Evolutionary conservation across 371 early-diverging fungal genomes (phyloP), one percentile per base, ranked within the genome.

Genomic region (Mucor mucedo): DNA sequence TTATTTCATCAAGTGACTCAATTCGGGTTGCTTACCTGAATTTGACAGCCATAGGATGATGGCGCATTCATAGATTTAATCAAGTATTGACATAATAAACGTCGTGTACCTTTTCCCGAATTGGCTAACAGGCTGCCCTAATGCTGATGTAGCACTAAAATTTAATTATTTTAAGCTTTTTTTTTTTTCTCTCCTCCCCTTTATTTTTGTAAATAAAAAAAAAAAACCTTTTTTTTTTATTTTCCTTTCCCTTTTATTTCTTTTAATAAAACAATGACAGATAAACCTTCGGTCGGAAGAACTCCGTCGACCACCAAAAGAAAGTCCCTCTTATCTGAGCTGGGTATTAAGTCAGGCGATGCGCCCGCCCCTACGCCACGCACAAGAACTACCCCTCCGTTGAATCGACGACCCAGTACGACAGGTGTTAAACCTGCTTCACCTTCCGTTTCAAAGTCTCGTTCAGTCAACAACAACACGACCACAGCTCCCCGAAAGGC

Each of bases 271-370:
- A 29, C 33, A 29, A 65, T 65, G 66, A 39, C 66, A 38, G 66
- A 65, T 16, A 65, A 45, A 48, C 21, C 45, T 21, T 14, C 62
- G 38, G 39, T 40, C 45, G 48, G 44, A 55, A 58, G 58, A 33
- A 55, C 62, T 35, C 41, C 62, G 21, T 42, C 72, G 5, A 35
- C 55, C 4, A 48, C 52, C 2, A 76, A 74, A 55, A 70, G 77
- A 42, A 72, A 66, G 30, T 76, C 79, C 0, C 57, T 73, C 21
- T 55, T 79, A 13, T 66, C 71, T 13, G 79, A 79, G 5, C 62
- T 79, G 14, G 79, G 79, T 16, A 79, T 79, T 29, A 71, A 76
- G 42, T 58, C 79, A 16, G 63, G 63, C 0, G 66, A 13, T 2
- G 21, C 50, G 29, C 58, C 70, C 33, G 28, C 59, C 11, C 28